phyloP scores from a whole-genome alignment of 2,329 filamentous ascomycete species.

The Penicillium janthinellum region DNA sequence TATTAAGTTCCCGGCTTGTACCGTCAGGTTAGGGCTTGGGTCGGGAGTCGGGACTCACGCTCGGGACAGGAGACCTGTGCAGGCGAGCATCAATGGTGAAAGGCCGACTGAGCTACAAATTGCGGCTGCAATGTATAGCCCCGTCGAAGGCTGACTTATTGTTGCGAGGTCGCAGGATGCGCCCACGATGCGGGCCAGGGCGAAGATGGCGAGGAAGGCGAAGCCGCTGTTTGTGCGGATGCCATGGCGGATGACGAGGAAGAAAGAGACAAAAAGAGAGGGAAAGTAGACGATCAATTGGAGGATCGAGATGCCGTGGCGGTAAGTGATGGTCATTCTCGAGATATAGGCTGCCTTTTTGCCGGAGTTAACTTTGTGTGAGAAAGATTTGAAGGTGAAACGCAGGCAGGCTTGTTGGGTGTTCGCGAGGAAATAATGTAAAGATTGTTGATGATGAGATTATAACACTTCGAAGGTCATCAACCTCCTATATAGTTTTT shows the following conservation, averaged over 20 bases:
- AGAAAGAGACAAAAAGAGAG: slow-evolving; percentile 31
- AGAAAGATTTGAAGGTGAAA: background rate
- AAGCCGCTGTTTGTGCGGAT: slow-evolving; percentile 52
- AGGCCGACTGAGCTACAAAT: slow-evolving; percentile 53
- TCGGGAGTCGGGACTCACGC: slow-evolving; percentile 25
- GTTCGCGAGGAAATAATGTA: background rate
- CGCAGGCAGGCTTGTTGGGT: background rate
- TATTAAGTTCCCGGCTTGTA: background rate
- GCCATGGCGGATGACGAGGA: slow-evolving; percentile 42
- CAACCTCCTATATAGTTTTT: slow-evolving; percentile 2
- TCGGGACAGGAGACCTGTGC: slow-evolving; percentile 48
- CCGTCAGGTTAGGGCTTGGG: background rate
- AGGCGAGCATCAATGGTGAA: slow-evolving; percentile 51
- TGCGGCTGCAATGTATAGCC: slow-evolving; percentile 45
- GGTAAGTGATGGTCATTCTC: slow-evolving; percentile 33
- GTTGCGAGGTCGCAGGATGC: slow-evolving; percentile 54
- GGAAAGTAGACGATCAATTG: slow-evolving; percentile 43
- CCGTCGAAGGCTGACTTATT: slow-evolving; percentile 44
- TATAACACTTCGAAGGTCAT: background rate
- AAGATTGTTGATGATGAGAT: background rate
- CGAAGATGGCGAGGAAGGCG: slow-evolving; percentile 57
- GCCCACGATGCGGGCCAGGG: slow-evolving; percentile 55
- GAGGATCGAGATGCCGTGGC: slow-evolving; percentile 35
- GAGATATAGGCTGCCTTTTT: background rate
- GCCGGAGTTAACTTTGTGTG: background rate